Conservation (phyloP, 2,329 filamentous ascomycete genomes). For the Fusarium sp. region DNA sequence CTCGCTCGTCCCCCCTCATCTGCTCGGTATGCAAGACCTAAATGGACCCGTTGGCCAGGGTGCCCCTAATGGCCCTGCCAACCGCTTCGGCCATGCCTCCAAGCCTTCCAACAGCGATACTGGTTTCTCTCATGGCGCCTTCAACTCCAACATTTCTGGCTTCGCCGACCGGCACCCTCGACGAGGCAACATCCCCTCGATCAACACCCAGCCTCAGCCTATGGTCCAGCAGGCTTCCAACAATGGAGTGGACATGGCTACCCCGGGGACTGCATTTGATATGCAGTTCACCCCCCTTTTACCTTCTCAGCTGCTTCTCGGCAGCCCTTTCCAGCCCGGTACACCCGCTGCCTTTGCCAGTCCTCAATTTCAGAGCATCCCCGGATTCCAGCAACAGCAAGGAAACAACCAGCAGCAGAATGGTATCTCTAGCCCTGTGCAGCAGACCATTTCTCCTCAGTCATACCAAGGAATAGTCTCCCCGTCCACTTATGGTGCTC, state of each 20-base stretch:
- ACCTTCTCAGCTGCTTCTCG: constrained; percentile 92
- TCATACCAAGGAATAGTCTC: constrained; percentile 88
- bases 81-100: constrained; percentile 78
- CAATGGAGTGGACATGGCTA: constrained; percentile 79
- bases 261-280: constrained; percentile 89
- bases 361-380: constrained; percentile 89
- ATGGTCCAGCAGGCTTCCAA: constrained; percentile 61
- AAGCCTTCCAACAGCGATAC: constrained; percentile 88
- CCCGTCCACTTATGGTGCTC: constrained; percentile 83
- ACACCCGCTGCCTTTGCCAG: constrained; percentile 91
- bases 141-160: constrained; percentile 85
- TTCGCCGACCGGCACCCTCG: constrained; percentile 90
- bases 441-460: constrained; percentile 82
- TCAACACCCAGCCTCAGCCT: constrained; percentile 86
- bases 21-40: constrained; percentile 92
- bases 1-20: constrained; percentile 86
- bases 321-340: constrained; percentile 96
- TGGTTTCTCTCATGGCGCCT: constrained; percentile 92
- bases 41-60: constrained; percentile 68
- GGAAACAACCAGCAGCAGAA: constrained; percentile 68
- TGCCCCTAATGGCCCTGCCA: constrained; percentile 60
- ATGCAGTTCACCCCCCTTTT: constrained; percentile 99
- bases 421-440: constrained; percentile 78
- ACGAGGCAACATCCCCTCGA: constrained; percentile 86
- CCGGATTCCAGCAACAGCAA: constrained; percentile 75